Evolutionary conservation across 78 protist genomes (phyloP), one percentile per base, ranked within the genome.

Genomic region (Protostelium mycophagum): DNA sequence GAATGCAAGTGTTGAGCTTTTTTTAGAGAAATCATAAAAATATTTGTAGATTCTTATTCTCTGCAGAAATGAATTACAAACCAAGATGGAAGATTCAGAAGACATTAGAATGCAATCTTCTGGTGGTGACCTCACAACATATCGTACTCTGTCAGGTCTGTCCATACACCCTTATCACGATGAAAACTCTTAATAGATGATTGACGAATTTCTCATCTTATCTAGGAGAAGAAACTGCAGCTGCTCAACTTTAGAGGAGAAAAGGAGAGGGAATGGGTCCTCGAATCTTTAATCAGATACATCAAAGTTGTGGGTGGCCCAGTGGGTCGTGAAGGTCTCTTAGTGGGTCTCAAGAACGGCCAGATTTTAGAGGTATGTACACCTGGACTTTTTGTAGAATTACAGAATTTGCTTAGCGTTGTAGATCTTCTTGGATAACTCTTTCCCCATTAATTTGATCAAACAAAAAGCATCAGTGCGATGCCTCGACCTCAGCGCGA

Each of bases 301-400:
- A 89, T 96, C 94, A 94, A 96, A 85, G 96, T 93, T 0, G 73
- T 93, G 29, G 97, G 97, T 36, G 98, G 98, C 1, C 95, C 94
- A 1, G 87, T 38, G 28, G 93, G 95, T 28, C 28, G 89, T 28
- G 97, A 95, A 37, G 94, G 93, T 1, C 89, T 96, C n/a, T 92
- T 94, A 9, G 95, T 91, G 1, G 96, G 96, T 28, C 92, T 93
- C 25, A 38, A 84, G 89, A 83, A 38, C 37, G 97, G 98, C 0
- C 28, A 5, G 34, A 93, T 97, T 0, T 37, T 89, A 31, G 87
- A n/a, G n/a, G n/a, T n/a, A n/a, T n/a, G n/a, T n/a, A n/a, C n/a
- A n/a, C n/a, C n/a, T n/a, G n/a, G n/a, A n/a, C n/a, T n/a, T n/a
- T n/a, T n/a, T n/a, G n/a, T n/a, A n/a, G n/a, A n/a, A n/a, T n/a